Conservation (phyloP, 2,329 filamentous ascomycete genomes). For the Ophiostoma quercus region DNA sequence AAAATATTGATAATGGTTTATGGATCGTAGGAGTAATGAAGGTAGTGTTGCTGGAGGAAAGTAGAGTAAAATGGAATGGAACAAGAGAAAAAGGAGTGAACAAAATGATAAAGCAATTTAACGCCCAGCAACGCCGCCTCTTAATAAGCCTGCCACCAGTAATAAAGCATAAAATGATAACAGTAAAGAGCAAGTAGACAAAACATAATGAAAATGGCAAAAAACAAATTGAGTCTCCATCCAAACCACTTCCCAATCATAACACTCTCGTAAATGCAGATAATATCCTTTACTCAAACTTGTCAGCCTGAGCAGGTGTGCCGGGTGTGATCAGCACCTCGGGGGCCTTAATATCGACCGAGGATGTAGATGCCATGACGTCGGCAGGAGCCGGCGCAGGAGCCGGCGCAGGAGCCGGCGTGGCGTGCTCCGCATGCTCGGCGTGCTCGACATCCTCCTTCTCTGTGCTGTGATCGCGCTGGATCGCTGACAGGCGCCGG, state of each 20-base stretch:
- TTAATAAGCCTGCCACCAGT: background rate
- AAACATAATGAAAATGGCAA: background rate
- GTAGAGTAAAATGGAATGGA: background rate
- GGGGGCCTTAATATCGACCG: conserved; percentile 34
- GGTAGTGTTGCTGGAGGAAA: background rate
- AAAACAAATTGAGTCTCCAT: background rate
- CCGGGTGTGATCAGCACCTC: conserved; percentile 45
- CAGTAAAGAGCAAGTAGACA: no score
- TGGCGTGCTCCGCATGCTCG: conserved; percentile 37
- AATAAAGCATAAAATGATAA: background rate
- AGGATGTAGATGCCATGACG: background rate
- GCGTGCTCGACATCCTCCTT: conserved; percentile 25
- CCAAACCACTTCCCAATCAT: background rate
- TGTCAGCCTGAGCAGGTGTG: conserved; percentile 38
- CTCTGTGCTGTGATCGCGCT: conserved; percentile 27
- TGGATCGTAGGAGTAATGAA: background rate
- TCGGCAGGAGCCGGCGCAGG: background rate
- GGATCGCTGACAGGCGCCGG: conserved; percentile 31
- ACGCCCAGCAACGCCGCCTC: conserved; percentile 8
- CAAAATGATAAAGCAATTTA: background rate
- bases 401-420: background rate
- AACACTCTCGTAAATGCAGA: background rate
- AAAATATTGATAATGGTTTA: background rate
- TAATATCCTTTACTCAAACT: conserved; percentile 17
- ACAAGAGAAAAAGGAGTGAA: background rate